Evolutionary conservation across 305 asterid species (phyloP).

Genomic region (Fraxinus angustifolia): DNA sequence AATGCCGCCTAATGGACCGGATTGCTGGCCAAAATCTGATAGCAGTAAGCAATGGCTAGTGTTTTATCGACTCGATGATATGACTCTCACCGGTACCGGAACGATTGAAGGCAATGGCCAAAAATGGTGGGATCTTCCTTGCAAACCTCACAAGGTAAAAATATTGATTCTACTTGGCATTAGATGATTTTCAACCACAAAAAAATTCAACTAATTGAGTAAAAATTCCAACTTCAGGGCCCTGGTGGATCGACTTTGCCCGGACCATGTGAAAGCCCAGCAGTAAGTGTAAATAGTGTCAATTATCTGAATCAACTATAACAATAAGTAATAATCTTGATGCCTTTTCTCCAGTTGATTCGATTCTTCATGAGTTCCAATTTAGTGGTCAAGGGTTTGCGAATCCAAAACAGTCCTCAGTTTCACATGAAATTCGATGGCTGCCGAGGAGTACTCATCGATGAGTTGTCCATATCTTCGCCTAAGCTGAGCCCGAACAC

Average conservation of each 20-base stretch:
- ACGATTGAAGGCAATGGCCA: conserved; percentile 91
- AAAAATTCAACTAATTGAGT: neutral
- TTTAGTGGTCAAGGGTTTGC: conserved; percentile 58
- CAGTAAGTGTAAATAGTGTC: conserved; percentile 44
- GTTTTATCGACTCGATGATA: conserved; percentile 62
- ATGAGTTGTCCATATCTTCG: conserved; percentile 64
- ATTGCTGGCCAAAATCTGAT: conserved; percentile 81
- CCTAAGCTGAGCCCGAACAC: conserved; percentile 94
- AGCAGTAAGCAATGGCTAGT: conserved; percentile 89
- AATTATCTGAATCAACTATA: neutral
- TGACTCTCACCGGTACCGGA: conserved; percentile 71
- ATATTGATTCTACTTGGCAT: neutral
- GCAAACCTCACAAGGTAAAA: conserved; percentile 90
- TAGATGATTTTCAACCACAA: neutral
- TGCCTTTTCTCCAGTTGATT: conserved; percentile 46
- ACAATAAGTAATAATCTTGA: neutral
- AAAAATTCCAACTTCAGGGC: conserved; percentile 56
- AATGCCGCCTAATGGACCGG: conserved; percentile 93
- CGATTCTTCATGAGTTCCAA: conserved; percentile 91
- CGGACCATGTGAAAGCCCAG: conserved; percentile 96
- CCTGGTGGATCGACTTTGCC: conserved; percentile 84
- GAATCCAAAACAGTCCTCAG: conserved; percentile 81
- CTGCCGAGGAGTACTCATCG: conserved; percentile 64
- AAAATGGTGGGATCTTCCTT: conserved; percentile 95
- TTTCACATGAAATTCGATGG: conserved; percentile 93